Conservation (phyloP, 1,284 basidiomycete genomes). For the Mycena citricolor region DNA sequence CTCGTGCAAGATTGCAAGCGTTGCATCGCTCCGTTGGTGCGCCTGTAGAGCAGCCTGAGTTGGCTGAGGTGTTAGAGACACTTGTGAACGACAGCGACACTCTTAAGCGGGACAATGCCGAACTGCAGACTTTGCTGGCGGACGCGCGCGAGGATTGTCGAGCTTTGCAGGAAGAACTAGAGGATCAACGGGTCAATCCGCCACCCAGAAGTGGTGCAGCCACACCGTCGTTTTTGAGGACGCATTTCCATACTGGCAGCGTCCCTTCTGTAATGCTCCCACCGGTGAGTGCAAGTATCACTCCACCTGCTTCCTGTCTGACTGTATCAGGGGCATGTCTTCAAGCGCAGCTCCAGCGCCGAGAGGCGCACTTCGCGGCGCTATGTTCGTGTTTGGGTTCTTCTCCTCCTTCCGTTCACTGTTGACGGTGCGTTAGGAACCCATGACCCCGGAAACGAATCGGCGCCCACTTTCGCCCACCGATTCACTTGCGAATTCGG, state of each 20-base stretch:
- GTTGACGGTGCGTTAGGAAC: constrained; percentile 43
- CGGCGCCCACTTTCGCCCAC: constrained; percentile 57
- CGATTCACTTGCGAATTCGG: constrained; percentile 45
- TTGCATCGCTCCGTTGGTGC: constrained; percentile 57
- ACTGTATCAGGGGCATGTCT: constrained; percentile 4
- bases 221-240: constrained; percentile 39
- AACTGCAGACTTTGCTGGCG: constrained; percentile 70
- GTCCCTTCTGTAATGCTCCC: constrained; percentile 39
- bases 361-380: constrained; percentile 34
- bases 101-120: constrained; percentile 77
- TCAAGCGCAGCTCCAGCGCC: constrained; percentile 32
- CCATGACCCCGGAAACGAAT: constrained; percentile 60
- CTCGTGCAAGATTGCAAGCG: constrained; percentile 63
- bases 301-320: not conserved
- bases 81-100: constrained; percentile 82
- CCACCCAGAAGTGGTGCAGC: constrained; percentile 34
- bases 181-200: constrained; percentile 60
- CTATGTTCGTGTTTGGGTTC: constrained; percentile 37
- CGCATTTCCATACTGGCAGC: constrained; percentile 41
- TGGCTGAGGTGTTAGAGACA: constrained; percentile 72
- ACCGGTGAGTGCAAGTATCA: constrained; percentile 34
- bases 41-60: constrained; percentile 52
- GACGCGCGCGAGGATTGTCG: constrained; percentile 79
- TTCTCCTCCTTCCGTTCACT: not conserved
- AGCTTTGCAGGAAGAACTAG: constrained; percentile 68